These are phyloP conservation scores for Boletus rubescentipes DNA, from an alignment of 768 basidiomycete genomes.

Conservation along the genomic window DNA sequence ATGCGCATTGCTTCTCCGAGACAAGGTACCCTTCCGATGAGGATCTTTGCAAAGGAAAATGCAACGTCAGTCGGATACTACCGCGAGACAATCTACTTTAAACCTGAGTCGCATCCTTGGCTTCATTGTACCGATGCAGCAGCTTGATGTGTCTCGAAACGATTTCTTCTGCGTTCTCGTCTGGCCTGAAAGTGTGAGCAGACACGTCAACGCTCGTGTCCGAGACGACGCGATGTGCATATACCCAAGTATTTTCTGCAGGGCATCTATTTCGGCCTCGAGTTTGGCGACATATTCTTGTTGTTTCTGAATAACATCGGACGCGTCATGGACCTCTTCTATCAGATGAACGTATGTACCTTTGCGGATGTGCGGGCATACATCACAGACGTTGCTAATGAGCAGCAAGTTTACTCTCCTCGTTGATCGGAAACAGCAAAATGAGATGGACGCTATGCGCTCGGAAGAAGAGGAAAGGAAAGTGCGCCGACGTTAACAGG, in stretches of 20 bases:
- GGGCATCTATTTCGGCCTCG: slow-evolving; percentile 45
- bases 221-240: not conserved
- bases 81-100: not conserved
- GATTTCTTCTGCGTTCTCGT: slow-evolving; percentile 54
- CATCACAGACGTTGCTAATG: slow-evolving; percentile 10
- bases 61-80: not conserved
- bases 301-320: slow-evolving; percentile 45
- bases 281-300: slow-evolving; percentile 48
- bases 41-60: too few species aligned
- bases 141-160: slow-evolving; percentile 69
- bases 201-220: not conserved
- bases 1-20: too few species aligned
- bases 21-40: too few species aligned
- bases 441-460: too few species aligned
- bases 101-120: slow-evolving; percentile 82
- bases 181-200: slow-evolving; percentile 29
- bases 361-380: slow-evolving; percentile 32
- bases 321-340: not conserved
- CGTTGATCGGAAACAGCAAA: not conserved
- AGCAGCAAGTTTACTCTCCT: not conserved
- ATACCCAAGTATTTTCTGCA: slow-evolving; percentile 50
- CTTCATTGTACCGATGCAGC: slow-evolving; percentile 76
- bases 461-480: too few species aligned
- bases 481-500: too few species aligned
- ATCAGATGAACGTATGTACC: slow-evolving; percentile 15